Evolutionary conservation across 78 protist species (phyloP), one percentile per base, ranked within the genome.

Genomic region (Chrysochromulina parva): DNA sequence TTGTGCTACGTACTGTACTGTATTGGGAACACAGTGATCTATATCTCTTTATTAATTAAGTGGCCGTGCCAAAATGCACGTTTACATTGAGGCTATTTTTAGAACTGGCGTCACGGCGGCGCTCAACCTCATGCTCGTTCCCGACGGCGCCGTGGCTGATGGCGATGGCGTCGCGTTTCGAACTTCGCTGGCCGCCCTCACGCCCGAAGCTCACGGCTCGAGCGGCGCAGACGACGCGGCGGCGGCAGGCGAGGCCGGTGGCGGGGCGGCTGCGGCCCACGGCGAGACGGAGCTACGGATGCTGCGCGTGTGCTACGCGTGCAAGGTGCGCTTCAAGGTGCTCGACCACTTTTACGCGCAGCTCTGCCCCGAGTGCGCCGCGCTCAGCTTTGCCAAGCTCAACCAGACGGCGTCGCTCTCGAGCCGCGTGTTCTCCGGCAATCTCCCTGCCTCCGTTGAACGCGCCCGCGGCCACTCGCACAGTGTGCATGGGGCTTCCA

Each of bases 291-390:
- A 4, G 17, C 26, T 1, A 0, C 47, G 47, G 38, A 22, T 5
- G 57, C 38, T 28, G 92, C 78, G 87, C 53, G 14, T 5, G 38
- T 94, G 96, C 91, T 94, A 90, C 91, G 66, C 52, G 47, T 94
- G 96, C 90, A 88, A 89, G 54, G 17, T 19, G 7, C 69, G 54
- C 2, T 94, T 50, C 55, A 7, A 16, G 7, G 84, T 1, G 55
- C 80, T 94, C 48, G 94, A 94, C 78, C 85, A 50, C 74, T 94
- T 94, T 53, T 94, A 94, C 89, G 59, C 38, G 26, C 80, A 78
- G 73, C 81, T 95, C 76, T 94, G 97, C 78, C 90, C 95, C 20
- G 58, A n/a, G 54, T 95, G 97, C 74, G 95, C 94, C 53, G 88
- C 53, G 48, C 92, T 92, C 81, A 95, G 94, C 92, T 94, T 22